Base-by-base conservation (phyloP, 2,329 filamentous ascomycete genomes). In the Rhinocladiella mackenziei region DNA sequence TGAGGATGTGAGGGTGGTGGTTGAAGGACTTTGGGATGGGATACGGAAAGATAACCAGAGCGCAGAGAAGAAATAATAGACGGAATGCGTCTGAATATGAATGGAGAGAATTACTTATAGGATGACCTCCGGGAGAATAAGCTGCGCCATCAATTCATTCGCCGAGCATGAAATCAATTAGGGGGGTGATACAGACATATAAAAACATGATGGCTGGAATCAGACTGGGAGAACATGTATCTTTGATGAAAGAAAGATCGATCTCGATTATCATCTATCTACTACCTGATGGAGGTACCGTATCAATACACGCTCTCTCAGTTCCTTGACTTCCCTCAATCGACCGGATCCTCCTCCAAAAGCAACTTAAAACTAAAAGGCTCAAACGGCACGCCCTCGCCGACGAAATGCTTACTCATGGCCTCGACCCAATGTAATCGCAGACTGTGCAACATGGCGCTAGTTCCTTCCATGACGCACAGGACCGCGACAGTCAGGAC, bases 401-500 rank as follows among this genome's bases (percentile, higher is more conserved):
- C 92, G 63, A 94, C 83, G 67, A 94, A 94, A 73, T 94, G 91
- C 73, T 95, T 95, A 70, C 87, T 94, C 81, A 96, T 96, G 13
- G 89, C 91, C 68, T 96, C 91, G 52, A 96, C 89, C 89, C 89
- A 96, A 58, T 94, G 89, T 61, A 96, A 72, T 74, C 89, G 80
- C 57, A 96, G 77, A 49, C 83, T 87, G 71, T 95, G 89, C 70
- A 94, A 75, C 89, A 96, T 96, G 59, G 89, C 89, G 68, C 85
- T 91, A 22, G 91, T 95, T 54, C 89, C 89, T 66, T 96, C 89
- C 89, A 96, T 96, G 58, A 92, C 81, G 57, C 92, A 91, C 20
- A 96, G 73, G 55, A 96, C 83, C 4, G 76, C 77, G 45, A 88
- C 77, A 1, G 83, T 87, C 41, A 97, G 78, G 59, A 81, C 78